Evolutionary conservation across 2,329 filamentous ascomycete genomes (phyloP), one percentile per base, ranked within the genome.

Genomic region (Fusarium robinianum): DNA sequence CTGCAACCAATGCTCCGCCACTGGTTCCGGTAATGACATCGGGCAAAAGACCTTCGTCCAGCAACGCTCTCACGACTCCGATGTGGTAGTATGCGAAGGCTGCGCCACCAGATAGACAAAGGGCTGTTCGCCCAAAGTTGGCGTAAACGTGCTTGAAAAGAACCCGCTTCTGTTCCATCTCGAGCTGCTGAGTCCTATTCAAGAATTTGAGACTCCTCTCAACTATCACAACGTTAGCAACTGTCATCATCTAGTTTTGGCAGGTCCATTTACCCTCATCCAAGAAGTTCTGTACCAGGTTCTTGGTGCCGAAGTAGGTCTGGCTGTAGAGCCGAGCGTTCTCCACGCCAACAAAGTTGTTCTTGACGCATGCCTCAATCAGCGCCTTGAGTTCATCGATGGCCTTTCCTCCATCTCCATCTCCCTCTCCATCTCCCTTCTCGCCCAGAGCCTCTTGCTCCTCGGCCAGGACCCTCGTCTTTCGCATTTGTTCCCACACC

Each of bases 71-170:
- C 35, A 94, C 81, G 8, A 99, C 88, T 8, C 94, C 94, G 53
- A 96, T 90, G 66, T 99, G 94, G 66, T 97, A 97, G 66, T 96
- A 97, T 5, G 94, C 90, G 69, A 99, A 96, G 0, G 88, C 88
- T 4, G 92, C 94, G 1, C 94, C 94, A 3, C 94, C 94, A 5
- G 90, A 96, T 2, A 99, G 74, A 63, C 92, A 99, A 3, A 99
- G 76, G 0, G 94, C 94, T 6, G 92, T 96, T 19, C 92, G 85
- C 19, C 94, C 94, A 60, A 87, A 96, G 65, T 97, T 97, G 42
- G 88, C 88, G 48, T 90, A 84, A 26, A 96, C 76, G 49, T 95
- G 87, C 66, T 92, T 95, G 74, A 96, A 96, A 31, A 96, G 75
- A 5, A 76, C 74, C 33, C 87, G 80, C 71, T 96, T 97, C 65